Conservation (phyloP, 2,329 filamentous ascomycete genomes). For the Aspergillus sp. region DNA sequence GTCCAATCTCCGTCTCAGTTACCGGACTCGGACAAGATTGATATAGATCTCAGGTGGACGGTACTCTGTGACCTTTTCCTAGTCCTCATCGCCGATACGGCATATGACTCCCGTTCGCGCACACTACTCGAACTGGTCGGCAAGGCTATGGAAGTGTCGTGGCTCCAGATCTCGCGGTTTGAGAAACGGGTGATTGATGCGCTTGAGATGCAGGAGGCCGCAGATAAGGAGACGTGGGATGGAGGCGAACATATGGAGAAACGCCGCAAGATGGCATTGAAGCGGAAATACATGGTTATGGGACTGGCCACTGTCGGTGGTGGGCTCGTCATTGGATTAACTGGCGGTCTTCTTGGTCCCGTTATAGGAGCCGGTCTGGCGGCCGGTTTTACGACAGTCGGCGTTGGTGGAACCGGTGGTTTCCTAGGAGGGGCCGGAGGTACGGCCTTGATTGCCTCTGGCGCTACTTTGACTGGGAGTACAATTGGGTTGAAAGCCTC, state of each 20-base stretch:
- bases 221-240: constrained; percentile 94
- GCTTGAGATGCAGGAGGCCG: constrained; percentile 92
- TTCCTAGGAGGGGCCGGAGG: constrained; percentile 89
- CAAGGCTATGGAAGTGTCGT: constrained; percentile 67
- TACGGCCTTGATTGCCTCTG: constrained; percentile 86
- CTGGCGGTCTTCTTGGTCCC: constrained; percentile 81
- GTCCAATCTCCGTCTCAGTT: constrained; percentile 77
- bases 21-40: constrained; percentile 70
- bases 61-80: constrained; percentile 93
- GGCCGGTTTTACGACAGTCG: constrained; percentile 90
- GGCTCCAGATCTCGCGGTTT: constrained; percentile 91
- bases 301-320: constrained; percentile 92
- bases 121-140: constrained; percentile 76
- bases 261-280: constrained; percentile 70
- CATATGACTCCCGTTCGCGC: constrained; percentile 83
- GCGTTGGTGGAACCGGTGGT: constrained; percentile 74
- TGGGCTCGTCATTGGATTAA: constrained; percentile 87
- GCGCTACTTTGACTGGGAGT: constrained; percentile 75
- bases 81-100: constrained; percentile 88
- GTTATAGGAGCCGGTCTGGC: constrained; percentile 90
- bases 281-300: constrained; percentile 85
- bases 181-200: constrained; percentile 96
- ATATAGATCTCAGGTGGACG: constrained; percentile 95
- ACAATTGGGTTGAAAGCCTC: constrained; percentile 79
- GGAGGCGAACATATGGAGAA: constrained; percentile 89